Evolutionary conservation across 768 basidiomycete species (phyloP), one percentile per base, ranked within the genome.

Genomic region (Termitomyces sp.): DNA sequence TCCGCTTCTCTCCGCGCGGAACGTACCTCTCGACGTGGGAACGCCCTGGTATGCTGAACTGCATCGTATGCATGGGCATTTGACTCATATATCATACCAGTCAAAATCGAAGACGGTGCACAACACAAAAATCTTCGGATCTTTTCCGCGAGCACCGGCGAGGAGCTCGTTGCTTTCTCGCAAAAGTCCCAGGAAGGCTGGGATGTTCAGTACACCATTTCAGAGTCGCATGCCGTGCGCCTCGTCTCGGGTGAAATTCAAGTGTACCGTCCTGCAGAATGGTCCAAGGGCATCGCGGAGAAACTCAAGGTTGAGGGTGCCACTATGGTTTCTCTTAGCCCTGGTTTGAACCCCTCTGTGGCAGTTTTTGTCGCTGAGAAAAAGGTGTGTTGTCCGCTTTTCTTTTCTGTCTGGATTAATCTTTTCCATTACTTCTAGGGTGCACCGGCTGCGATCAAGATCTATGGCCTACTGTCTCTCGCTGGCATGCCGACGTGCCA

Each of bases 11-110:
- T 6, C 95, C 97, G 10, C 84, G 90, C 61, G 95, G 93, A 41
- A 93, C 91, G 0, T 98, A 93, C 73, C 69, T 99, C 46, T 95
- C 93, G 55, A 95, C 93, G 50, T 98, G 95, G 93, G 95, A 98
- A 75, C 85, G 97, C 59, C 92, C 89, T 65, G 78, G 86, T 87
- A 67, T 54, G 80, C 71, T 55, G 8, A 40, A 48, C 18, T 2
- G 35, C 41, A 35, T 36, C 52, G 32, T 38, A 23, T 33, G 18
- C n/a, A 20, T 55, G 23, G 16, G 5, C 18, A 47, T 30, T 43
- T 23, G 50, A 44, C 50, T 44, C 50, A 53, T 12, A 50, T 12
- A 47, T 44, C 16, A n/a, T 9, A 35, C 20, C 63, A 83, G 85
- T 86, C 67, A 97, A 97, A 75, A 82, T 91, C 52, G 95, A 94